These are phyloP conservation scores for Cyberlindnera meyerae DNA, from an alignment of 805 yeast species.

Conservation along the genomic window DNA sequence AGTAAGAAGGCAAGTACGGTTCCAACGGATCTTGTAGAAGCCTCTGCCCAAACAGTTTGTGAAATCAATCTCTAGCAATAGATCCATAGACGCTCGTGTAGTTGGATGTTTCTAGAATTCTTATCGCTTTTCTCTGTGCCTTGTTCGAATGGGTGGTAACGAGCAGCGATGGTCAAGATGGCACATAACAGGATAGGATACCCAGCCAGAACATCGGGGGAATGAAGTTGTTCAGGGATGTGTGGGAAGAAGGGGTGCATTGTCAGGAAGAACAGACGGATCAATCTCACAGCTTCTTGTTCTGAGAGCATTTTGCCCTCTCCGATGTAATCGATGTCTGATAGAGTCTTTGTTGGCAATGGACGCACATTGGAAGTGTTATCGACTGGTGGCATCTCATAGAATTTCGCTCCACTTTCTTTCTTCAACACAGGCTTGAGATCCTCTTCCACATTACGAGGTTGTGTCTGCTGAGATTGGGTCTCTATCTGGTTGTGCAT, in stretches of 20 bases:
- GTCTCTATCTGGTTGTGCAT: conserved; percentile 44
- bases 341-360: conserved; percentile 34
- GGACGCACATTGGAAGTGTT: conserved; percentile 30
- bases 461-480: conserved; percentile 14
- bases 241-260: conserved; percentile 91
- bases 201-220: conserved; percentile 59
- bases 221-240: conserved; percentile 68
- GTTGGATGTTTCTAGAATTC: conserved; percentile 43
- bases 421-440: conserved; percentile 25
- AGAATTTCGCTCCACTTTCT: conserved; percentile 16
- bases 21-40: conserved; percentile 80
- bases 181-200: conserved; percentile 81
- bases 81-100: conserved; percentile 81
- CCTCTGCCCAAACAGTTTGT: conserved; percentile 92
- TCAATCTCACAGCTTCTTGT: conserved; percentile 51
- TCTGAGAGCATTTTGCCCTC: conserved; percentile 52
- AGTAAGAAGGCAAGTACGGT: conserved; percentile 79
- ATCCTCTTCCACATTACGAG: conserved; percentile 8
- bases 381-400: conserved; percentile 29
- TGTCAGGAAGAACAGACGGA: conserved; percentile 61
- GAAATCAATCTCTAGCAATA: conserved; percentile 77
- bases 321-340: conserved; percentile 65
- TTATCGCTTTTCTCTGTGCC: conserved; percentile 31
- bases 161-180: conserved; percentile 70
- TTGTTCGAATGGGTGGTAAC: conserved; percentile 61